These are phyloP conservation scores for Prasinococcaceae sp. DNA, from an alignment of 139 green algal species.

Conservation along the genomic window DNA sequence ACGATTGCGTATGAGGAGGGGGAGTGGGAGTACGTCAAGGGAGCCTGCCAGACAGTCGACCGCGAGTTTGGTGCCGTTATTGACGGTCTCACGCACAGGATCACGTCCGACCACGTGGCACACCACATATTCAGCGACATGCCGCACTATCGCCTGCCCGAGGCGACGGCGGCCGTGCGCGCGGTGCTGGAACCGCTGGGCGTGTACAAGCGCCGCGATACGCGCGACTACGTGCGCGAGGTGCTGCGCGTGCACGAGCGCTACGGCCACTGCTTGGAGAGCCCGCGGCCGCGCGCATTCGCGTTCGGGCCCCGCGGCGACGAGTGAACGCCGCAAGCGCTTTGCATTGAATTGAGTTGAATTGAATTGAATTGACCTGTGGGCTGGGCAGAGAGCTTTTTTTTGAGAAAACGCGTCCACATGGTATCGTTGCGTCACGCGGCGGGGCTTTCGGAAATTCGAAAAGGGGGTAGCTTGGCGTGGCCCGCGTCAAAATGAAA, in stretches of 20 bases:
- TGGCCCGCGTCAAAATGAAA: too few species aligned
- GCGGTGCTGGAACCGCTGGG: background rate
- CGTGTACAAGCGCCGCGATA: constrained; percentile 2
- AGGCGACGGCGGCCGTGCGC: constrained; percentile 48
- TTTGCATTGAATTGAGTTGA: too few species aligned
- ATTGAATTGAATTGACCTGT: too few species aligned
- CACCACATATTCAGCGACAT: constrained; percentile 79
- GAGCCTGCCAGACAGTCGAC: constrained; percentile 2
- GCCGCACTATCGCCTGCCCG: constrained; percentile 70
- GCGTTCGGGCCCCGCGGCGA: too few species aligned
- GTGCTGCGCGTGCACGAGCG: background rate
- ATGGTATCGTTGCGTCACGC: too few species aligned
- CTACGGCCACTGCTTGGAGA: constrained; percentile 3
- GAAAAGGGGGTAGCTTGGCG: too few species aligned
- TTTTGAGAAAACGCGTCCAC: too few species aligned
- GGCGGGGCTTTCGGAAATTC: too few species aligned
- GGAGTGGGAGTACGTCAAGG: constrained; percentile 6
- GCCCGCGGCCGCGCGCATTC: too few species aligned
- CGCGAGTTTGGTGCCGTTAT: constrained; percentile 27
- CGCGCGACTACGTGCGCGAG: constrained; percentile 1
- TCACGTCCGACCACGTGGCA: constrained; percentile 67
- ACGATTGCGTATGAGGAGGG: constrained; percentile 3
- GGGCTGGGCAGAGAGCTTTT: too few species aligned
- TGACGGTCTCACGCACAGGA: constrained; percentile 63
- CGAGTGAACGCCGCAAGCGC: too few species aligned